Evolutionary conservation across 1,139 yeast genomes (phyloP).

Genomic region (Geotrichum australiense): DNA sequence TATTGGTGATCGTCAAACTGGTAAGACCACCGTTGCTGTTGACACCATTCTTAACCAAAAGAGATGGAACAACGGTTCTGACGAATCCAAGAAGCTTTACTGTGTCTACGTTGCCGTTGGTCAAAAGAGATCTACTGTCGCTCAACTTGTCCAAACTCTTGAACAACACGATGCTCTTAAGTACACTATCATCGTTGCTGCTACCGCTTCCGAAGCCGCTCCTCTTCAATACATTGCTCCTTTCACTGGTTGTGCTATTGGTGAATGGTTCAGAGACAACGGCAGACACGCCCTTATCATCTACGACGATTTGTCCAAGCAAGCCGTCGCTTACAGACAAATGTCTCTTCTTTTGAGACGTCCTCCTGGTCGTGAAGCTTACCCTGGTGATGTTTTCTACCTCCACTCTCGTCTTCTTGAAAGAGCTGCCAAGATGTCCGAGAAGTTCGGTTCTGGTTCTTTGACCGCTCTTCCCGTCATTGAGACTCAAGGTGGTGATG

Average conservation of each 20-base stretch:
- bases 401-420: constrained; percentile 92
- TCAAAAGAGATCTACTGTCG: constrained; percentile 99
- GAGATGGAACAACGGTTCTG: constrained; percentile 94
- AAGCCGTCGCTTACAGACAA: constrained; percentile 99
- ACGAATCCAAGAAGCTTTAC: constrained; percentile 96
- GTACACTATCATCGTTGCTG: constrained; percentile 97
- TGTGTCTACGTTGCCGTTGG: constrained; percentile 99
- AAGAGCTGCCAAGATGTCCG: constrained; percentile 97
- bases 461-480: constrained; percentile 93
- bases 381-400: constrained; percentile 97
- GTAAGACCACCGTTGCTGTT: constrained; percentile 98
- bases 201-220: constrained; percentile 99
- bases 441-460: constrained; percentile 84
- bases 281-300: constrained; percentile 95
- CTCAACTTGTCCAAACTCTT: constrained; percentile 98
- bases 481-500: constrained; percentile 99
- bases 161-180: constrained; percentile 98
- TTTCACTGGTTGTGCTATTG: constrained; percentile 99
- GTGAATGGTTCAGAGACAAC: constrained; percentile 99
- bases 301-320: constrained; percentile 98
- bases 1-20: constrained; percentile 99
- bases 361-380: constrained; percentile 96
- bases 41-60: constrained; percentile 98
- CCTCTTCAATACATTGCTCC: constrained; percentile 99
- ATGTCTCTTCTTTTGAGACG: constrained; percentile 95